Evolutionary conservation across 768 basidiomycete species (phyloP), one percentile per base, ranked within the genome.

Genomic region (Galerina marginata): DNA sequence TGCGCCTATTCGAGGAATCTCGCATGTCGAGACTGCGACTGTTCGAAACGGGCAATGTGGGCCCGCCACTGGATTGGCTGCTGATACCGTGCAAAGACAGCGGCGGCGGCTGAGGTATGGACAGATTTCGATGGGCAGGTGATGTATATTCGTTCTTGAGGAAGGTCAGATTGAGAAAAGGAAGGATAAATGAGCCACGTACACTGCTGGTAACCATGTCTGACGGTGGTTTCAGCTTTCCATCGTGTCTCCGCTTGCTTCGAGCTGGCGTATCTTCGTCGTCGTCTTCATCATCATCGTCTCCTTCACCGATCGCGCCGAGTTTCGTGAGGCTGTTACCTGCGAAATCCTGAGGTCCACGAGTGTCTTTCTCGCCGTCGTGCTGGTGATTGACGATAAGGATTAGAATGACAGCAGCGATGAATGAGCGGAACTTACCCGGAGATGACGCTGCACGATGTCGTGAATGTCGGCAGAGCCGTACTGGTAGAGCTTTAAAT

Each of bases 401-500:
- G 65, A 63, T 62, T 44, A 65, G 58, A 45, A 55, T 38, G 16
- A 9, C 46, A 51, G 39, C 49, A 51, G 60, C 20, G 51, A 16
- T 26, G 37, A 52, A 6, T 20, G 48, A 40, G 36, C 29, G 29
- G 53, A 14, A 73, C 77, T 15, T 56, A 81, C 82, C 52, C 74
- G 71, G 20, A 88, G 63, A 72, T 91, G 90, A 43, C 89, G 83
- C 62, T 88, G 81, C 26, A 93, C 84, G 64, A 92, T 86, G 61
- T 84, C 81, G 61, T 86, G 82, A 58, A 89, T 84, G 69, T 92
- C 89, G 12, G 75, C 70, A 10, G 91, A 92, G 71, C 89, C 87
- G 67, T 93, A 93, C 70, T 93, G 89, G 76, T 90, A 92, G 16
- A 92, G 82, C 77, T 92, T 93, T 64, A 86, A 74, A 75, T 90